Evolutionary conservation across 176 grass and related monocot genomes (phyloP).

Genomic region (Poa pratensis): DNA sequence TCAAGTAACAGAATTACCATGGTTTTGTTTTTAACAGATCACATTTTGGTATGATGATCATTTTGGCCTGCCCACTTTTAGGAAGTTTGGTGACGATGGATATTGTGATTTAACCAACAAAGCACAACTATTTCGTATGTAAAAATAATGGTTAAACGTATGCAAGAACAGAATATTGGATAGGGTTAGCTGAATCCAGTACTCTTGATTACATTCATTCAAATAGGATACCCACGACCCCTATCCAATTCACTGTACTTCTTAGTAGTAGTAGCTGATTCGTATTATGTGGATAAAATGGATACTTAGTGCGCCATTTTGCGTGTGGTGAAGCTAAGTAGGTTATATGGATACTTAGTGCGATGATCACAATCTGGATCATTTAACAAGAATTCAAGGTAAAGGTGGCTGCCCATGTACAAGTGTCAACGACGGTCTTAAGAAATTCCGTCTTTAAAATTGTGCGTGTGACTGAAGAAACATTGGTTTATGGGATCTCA

Average conservation of each 20-base stretch:
- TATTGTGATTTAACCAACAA: background rate
- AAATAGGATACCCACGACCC: background rate
- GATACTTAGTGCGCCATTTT: background rate
- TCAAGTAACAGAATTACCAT: background rate
- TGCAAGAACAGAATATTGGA: background rate
- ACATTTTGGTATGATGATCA: background rate
- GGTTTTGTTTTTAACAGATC: background rate
- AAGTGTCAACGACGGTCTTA: background rate
- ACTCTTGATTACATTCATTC: background rate
- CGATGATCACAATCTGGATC: background rate
- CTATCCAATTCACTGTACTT: background rate
- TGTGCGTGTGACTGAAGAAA: background rate
- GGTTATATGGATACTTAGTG: no score
- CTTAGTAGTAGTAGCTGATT: background rate
- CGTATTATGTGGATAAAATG: slow-evolving; percentile 7
- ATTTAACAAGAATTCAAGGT: background rate
- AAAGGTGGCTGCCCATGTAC: background rate
- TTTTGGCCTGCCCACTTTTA: background rate
- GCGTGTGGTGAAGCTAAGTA: background rate
- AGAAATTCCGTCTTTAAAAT: slow-evolving; percentile 9
- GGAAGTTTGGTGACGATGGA: background rate
- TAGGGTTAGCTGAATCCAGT: background rate
- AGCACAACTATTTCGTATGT: background rate
- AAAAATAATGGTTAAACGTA: slow-evolving; percentile 12
- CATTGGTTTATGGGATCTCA: slow-evolving; percentile 1